Base-by-base conservation (phyloP, 305 asterid species). In the Striga hermonthica region DNA sequence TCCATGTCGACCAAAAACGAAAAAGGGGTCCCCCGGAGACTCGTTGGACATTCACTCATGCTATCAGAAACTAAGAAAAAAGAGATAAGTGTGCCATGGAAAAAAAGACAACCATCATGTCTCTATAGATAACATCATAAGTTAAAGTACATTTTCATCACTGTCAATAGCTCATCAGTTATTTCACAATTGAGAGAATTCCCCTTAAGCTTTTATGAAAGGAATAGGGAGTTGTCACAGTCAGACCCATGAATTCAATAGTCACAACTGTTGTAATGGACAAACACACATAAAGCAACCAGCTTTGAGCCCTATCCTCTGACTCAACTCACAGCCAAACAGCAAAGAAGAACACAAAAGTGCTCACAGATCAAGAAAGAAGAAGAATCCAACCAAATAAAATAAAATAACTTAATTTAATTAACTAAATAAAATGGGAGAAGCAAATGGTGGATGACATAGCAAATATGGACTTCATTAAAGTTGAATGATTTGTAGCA, bases 61-160 rank as follows among this genome's bases (percentile, higher is more conserved):
- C 55, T n/a, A 13, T 4, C 7, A 41, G 9, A 41, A 41, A 41
- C 47, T 41, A 41, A 6, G 9, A 8, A 41, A 6, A 41, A 41
- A 41, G 3, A 41, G 47, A 41, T 0, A 41, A 10, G 47, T 41
- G 6, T 0, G 10, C 3, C 47, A 41, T 7, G 7, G 22, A 11
- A 39, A 47, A 14, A 53, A 37, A 8, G 48, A 67, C 8, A 45
- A 28, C 55, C 7, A 13, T 74, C 71, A 68, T 69, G 68, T 58
- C 68, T 56, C 7, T 41, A 44, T 7, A 22, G 31, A 12, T 43
- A n/a, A 38, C 38, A 65, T 13, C 68, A 44, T 28, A 50, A 44
- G 66, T 49, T 47, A 11, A 66, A 68, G 78, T 77, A 77, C 81
- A 69, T 57, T 22, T 44, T 48, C 49, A 22, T 74, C 60, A 72